Conservation (phyloP, 306 rosid species). For the Acmispon strigosus region DNA sequence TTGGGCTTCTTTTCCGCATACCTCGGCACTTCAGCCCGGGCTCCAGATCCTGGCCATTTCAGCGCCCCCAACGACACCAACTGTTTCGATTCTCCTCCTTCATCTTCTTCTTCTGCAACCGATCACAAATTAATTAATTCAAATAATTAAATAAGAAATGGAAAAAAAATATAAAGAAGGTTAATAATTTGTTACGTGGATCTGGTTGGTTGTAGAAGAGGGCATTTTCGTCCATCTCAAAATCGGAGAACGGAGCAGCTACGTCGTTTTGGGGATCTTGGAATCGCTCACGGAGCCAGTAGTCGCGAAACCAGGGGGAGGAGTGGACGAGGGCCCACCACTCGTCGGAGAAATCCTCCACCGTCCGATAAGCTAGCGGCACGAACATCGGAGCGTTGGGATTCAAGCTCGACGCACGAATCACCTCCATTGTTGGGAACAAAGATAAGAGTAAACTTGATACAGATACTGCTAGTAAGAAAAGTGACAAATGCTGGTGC, state of each 20-base stretch:
- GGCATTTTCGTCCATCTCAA: constrained; percentile 31
- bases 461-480: not conserved
- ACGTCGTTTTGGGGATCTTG: constrained; percentile 59
- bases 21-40: constrained; percentile 37
- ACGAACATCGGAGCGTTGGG: constrained; percentile 91
- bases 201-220: constrained; percentile 25
- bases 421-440: constrained; percentile 16
- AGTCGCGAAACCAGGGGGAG: constrained; percentile 82
- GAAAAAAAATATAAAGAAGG: not conserved
- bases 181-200: constrained; percentile 20
- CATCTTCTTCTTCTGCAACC: constrained; percentile 29
- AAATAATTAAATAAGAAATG: not conserved
- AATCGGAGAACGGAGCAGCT: constrained; percentile 14
- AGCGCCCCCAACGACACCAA: constrained; percentile 35
- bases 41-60: constrained; percentile 45
- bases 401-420: constrained; percentile 37
- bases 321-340: constrained; percentile 81
- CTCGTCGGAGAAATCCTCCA: constrained; percentile 85
- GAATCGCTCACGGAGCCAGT: constrained; percentile 83
- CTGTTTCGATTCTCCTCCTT: constrained; percentile 23
- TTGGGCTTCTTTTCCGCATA: constrained; percentile 58
- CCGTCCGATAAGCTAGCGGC: constrained; percentile 62
- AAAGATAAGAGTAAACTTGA: not conserved
- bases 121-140: not conserved
- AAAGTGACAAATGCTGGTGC: not conserved